Conservation (phyloP, 2,329 filamentous ascomycete genomes). For the Coleophoma crateriformis region DNA sequence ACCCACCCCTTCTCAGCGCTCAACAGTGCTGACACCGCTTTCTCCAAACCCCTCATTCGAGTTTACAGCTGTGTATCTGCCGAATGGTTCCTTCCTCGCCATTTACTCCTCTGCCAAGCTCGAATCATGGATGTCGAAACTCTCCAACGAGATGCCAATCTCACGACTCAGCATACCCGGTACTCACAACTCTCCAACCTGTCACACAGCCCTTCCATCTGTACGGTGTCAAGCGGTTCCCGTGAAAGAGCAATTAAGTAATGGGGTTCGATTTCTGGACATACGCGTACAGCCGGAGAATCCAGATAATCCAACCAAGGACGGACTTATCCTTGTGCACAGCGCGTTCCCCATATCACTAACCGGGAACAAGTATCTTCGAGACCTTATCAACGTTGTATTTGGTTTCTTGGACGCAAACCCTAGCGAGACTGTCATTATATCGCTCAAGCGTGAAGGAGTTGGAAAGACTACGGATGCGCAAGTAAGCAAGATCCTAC, state of each 20-base stretch:
- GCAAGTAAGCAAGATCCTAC: constrained; percentile 69
- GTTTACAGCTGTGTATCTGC: constrained; percentile 63
- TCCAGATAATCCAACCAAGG: constrained; percentile 50
- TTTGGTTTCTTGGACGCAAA: constrained; percentile 73
- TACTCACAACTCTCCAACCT: constrained; percentile 91
- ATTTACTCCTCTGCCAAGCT: constrained; percentile 69
- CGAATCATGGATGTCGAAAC: constrained; percentile 72
- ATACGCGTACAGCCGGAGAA: constrained; percentile 69
- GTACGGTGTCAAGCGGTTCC: constrained; percentile 87
- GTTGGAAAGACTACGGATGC: constrained; percentile 73
- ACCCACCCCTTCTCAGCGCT: constrained; percentile 55
- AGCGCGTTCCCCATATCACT: constrained; percentile 84
- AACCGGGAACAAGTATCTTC: constrained; percentile 74
- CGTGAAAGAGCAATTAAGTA: constrained; percentile 71
- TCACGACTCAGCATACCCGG: constrained; percentile 85
- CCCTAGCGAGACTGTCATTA: constrained; percentile 75
- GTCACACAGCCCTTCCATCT: constrained; percentile 78
- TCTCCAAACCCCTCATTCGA: constrained; percentile 43
- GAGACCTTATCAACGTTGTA: constrained; percentile 63
- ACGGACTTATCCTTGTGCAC: constrained; percentile 79
- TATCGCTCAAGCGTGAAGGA: constrained; percentile 90
- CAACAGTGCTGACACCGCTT: constrained; percentile 55
- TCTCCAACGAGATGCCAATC: constrained; percentile 67
- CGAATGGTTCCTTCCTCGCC: constrained; percentile 46
- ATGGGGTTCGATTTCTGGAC: constrained; percentile 93